Evolutionary conservation across 192 early-diverging fungal species (phyloP), one percentile per base, ranked within the genome.

Genomic region (Coemansia sp.): DNA sequence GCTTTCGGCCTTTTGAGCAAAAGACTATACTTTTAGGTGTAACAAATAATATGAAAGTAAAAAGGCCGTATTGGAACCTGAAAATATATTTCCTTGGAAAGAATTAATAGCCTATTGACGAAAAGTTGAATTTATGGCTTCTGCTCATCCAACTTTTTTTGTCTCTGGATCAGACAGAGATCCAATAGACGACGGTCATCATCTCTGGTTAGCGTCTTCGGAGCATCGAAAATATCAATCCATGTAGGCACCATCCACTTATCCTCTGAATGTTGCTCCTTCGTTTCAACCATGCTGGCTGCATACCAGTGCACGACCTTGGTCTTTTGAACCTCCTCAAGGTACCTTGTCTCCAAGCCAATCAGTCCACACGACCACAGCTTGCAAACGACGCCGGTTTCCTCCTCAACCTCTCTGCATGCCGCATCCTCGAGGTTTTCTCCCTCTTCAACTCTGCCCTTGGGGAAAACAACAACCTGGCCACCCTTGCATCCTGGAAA

Each of bases 301-400:
- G 61, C 71, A 57, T 71, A 80, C 77, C 77, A 80, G 58, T 74
- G 71, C 6, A 80, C 58, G n/a, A 74, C 27, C 28, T 80, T 80
- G 12, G 71, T 67, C 27, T 59, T 74, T 24, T 27, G 32, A 44
- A 54, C 54, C 0, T 23, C 32, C 7, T 54, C 49, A 10, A 23
- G 56, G 54, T 71, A 60, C 14, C 77, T 26, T 34, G 62, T 62
- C 54, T 79, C 64, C 28, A 74, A 14, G 10, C 64, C 77, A 48
- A 67, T 47, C 27, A 70, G 54, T 12, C 54, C 53, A 6, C n/a
- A 54, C 12, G 71, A 53, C 57, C 60, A 64, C 7, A 79, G 52
- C 22, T 23, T 34, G 49, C 77, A 79, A 12, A 64, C 22, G 27
- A 69, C 64, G 6, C 77, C 77, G 1, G 77, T 56, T 27, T 79